Percentiles rank a stretch among this genome's conserved stretches.
These are phyloP conservation scores for Phylloboletellus chloephorus DNA, from an alignment of 1,284 basidiomycete species.

Conservation along the genomic window DNA sequence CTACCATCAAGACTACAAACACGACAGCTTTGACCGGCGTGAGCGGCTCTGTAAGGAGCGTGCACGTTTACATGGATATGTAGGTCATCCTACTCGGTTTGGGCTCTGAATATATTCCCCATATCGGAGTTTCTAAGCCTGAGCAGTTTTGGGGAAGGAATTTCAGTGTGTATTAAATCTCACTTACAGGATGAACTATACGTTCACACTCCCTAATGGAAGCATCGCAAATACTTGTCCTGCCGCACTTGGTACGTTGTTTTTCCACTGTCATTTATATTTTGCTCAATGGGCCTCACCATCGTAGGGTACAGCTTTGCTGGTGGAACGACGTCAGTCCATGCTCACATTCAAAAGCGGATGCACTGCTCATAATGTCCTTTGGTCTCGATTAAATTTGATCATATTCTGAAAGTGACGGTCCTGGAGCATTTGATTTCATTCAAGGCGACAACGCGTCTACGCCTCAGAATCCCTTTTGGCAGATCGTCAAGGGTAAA, in stretches of 20 bases:
- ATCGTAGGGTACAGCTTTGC: constrained; percentile 63
- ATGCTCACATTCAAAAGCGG: neutral
- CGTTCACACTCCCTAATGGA: constrained; percentile 63
- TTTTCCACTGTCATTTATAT: neutral
- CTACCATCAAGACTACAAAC: constrained; percentile 25
- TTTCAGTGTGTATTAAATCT: neutral
- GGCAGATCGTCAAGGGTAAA: constrained; percentile 74
- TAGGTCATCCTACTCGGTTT: constrained; percentile 28
- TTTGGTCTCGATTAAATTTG: neutral
- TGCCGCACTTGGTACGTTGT: constrained; percentile 62
- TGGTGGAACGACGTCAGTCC: constrained; percentile 69
- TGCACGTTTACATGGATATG: constrained; percentile 68
- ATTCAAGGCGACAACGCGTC: constrained; percentile 71
- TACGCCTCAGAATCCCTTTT: constrained; percentile 67
- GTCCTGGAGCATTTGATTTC: constrained; percentile 80
- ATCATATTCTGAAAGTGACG: constrained; percentile 45
- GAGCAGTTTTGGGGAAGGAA: neutral
- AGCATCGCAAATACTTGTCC: constrained; percentile 70
- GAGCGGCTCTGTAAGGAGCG: constrained; percentile 55
- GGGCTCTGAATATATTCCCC: neutral
- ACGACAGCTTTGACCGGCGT: constrained; percentile 37
- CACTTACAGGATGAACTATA: constrained; percentile 51
- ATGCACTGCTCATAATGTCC: constrained; percentile 1
- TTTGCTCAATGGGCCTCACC: constrained; percentile 2
- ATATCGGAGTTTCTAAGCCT: neutral